These are phyloP conservation scores for Curvularia lunata DNA, from an alignment of 2,329 filamentous ascomycete species.

Conservation along the genomic window DNA sequence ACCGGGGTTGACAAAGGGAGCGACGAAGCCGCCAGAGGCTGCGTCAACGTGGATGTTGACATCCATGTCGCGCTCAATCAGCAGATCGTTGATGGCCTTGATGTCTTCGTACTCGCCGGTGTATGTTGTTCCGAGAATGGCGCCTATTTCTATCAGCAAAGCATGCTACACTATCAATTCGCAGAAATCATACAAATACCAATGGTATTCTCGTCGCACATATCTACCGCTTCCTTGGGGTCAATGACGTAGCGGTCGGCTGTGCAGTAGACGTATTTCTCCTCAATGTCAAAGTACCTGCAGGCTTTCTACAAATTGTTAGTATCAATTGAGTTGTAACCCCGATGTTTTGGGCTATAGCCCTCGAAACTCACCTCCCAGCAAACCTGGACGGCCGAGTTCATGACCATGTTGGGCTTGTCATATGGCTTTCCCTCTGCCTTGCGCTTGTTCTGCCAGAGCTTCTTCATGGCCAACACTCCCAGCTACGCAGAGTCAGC, in stretches of 20 bases:
- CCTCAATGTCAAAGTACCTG: slow-evolving; percentile 90
- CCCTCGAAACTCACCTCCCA: slow-evolving; percentile 66
- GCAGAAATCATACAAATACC: slow-evolving; percentile 70
- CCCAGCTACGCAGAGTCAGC: slow-evolving; percentile 57
- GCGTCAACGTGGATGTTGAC: slow-evolving; percentile 93
- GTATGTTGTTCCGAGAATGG: slow-evolving; percentile 91
- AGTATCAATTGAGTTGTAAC: background rate
- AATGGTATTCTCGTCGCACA: slow-evolving; percentile 76
- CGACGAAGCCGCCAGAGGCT: slow-evolving; percentile 89
- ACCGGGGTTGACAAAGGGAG: slow-evolving; percentile 84
- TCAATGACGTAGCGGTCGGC: slow-evolving; percentile 68
- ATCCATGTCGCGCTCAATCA: slow-evolving; percentile 76
- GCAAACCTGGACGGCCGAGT: slow-evolving; percentile 92
- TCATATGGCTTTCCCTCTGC: slow-evolving; percentile 82
- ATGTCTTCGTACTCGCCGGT: slow-evolving; percentile 93
- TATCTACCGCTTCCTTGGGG: slow-evolving; percentile 65
- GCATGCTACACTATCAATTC: no score
- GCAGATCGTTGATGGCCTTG: slow-evolving; percentile 87
- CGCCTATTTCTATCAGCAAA: slow-evolving; percentile 35
- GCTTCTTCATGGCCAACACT: slow-evolving; percentile 91
- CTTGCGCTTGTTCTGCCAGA: slow-evolving; percentile 86
- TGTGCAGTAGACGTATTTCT: slow-evolving; percentile 75
- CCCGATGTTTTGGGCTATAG: no score
- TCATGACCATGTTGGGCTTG: slow-evolving; percentile 93
- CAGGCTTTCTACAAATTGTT: slow-evolving; percentile 61